Percentiles rank a stretch among this genome's conserved stretches.
Evolutionary conservation across 257 asterid genomes (phyloP).

Genomic region (Solanum sitiens): DNA sequence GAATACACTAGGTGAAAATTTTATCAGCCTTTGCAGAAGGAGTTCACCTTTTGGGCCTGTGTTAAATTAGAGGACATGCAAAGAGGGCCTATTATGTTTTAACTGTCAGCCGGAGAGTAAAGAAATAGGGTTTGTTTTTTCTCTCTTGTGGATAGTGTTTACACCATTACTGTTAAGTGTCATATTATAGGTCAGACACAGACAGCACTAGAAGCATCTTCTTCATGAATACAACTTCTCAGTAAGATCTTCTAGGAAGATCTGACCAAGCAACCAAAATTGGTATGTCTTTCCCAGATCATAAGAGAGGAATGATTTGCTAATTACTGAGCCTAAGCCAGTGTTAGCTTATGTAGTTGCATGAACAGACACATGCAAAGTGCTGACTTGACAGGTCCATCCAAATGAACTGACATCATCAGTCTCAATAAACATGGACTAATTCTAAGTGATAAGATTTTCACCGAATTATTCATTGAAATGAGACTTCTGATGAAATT

Average conservation of each 20-base stretch:
- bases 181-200: not conserved
- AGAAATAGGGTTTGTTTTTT: not conserved
- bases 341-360: not conserved
- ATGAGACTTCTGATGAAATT: not conserved
- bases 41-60: not conserved
- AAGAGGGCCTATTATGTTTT: not conserved
- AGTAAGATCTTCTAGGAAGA: not conserved
- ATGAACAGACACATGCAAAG: not conserved
- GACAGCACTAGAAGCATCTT: not conserved
- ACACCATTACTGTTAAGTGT: not conserved
- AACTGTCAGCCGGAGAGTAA: not conserved
- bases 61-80: not conserved
- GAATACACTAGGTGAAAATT: not conserved
- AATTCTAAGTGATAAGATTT: not conserved
- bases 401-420: not conserved
- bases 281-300: not conserved
- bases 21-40: not conserved
- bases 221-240: not conserved
- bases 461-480: not conserved
- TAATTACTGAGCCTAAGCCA: not conserved
- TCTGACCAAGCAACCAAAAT: not conserved
- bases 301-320: not conserved
- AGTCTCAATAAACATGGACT: not conserved
- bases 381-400: not conserved
- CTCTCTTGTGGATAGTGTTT: not conserved